phyloP scores from a whole-genome alignment of 192 early-diverging fungal genomes.

The Podila clonocystis region DNA sequence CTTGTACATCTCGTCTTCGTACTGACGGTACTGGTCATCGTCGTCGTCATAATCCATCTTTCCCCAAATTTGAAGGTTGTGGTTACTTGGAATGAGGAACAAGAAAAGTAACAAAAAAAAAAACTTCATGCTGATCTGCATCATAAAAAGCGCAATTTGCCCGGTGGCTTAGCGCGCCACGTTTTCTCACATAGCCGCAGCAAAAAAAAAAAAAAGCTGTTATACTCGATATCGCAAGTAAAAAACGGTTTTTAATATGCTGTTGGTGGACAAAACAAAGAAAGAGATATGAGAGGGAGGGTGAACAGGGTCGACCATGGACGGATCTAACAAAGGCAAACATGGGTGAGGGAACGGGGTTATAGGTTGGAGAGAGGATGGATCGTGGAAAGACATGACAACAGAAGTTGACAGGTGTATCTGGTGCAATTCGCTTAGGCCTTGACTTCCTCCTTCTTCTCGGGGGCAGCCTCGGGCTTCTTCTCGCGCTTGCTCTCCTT shows the following conservation, averaged over 20 bases:
- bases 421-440: conserved; percentile 14
- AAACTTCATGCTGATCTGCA: neutral
- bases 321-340: no score
- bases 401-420: no score
- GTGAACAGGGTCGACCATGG: no score
- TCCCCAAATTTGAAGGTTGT: neutral
- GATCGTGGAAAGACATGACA: no score
- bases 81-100: neutral
- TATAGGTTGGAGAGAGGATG: no score
- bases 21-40: conserved; percentile 35
- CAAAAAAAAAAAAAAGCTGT: no score
- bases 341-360: no score
- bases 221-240: no score
- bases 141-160: no score
- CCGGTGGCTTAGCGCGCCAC: no score
- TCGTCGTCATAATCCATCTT: conserved; percentile 48
- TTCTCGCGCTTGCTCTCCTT: conserved; percentile 52
- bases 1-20: conserved; percentile 48
- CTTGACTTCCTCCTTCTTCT: conserved; percentile 18
- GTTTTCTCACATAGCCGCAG: neutral
- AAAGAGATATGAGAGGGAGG: no score
- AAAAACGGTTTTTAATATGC: neutral
- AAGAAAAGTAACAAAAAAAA: conserved; percentile 7
- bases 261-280: neutral
- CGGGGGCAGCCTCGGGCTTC: conserved; percentile 26